These are phyloP conservation scores for Cornus kousa DNA, from an alignment of 148 eudicot genomes.

Conservation along the genomic window DNA sequence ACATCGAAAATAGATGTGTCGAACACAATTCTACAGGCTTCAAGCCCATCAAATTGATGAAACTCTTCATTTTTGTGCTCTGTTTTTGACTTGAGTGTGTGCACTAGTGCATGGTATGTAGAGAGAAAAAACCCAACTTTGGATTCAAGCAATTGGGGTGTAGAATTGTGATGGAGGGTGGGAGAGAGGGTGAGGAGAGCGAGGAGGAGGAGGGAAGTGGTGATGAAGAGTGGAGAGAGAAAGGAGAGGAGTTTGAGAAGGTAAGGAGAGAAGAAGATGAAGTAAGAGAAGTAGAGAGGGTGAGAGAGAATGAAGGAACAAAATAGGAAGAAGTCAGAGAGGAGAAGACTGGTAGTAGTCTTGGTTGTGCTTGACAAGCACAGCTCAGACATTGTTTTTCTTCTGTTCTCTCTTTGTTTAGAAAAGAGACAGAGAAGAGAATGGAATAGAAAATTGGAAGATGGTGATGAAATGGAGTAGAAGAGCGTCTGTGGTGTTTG, in stretches of 20 bases:
- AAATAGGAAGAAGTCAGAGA: conserved; percentile 34
- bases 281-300: conserved; percentile 68
- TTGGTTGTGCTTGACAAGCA: conserved; percentile 31
- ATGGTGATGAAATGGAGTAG: conserved; percentile 34
- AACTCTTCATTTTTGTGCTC: conserved; percentile 10
- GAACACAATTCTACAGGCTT: conserved; percentile 59
- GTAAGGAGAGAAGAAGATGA: conserved; percentile 83
- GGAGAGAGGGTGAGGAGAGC: conserved; percentile 26
- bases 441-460: conserved; percentile 12
- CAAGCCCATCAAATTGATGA: conserved; percentile 45
- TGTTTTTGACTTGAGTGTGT: no score
- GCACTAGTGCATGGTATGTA: no score
- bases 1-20: conserved; percentile 36
- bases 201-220: conserved; percentile 50
- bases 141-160: no score
- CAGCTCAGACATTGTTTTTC: conserved; percentile 41
- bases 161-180: no score
- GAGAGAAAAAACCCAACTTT: no score
- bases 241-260: conserved; percentile 62
- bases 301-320: conserved; percentile 43
- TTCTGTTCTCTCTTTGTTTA: not conserved
- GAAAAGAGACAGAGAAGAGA: conserved; percentile 17
- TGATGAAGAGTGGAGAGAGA: conserved; percentile 73
- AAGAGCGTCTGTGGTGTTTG: conserved; percentile 35
- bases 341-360: conserved; percentile 19